These are phyloP conservation scores for Cryptococcus sp. DNA, from an alignment of 1,284 basidiomycete species.

Conservation along the genomic window DNA sequence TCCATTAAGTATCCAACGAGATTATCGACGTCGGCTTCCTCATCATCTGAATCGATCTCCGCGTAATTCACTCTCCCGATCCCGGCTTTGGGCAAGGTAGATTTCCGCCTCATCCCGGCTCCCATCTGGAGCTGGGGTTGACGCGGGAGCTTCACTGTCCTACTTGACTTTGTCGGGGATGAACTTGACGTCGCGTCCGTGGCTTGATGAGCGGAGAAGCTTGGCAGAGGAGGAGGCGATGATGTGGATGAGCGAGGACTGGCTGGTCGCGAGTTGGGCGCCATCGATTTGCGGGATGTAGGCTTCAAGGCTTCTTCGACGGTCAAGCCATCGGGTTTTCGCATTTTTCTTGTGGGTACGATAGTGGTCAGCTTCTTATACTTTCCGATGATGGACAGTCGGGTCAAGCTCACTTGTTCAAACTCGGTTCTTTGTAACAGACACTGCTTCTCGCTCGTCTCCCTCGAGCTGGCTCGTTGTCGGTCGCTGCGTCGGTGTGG, in stretches of 20 bases:
- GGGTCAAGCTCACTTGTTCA: constrained; percentile 77
- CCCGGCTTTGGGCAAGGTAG: constrained; percentile 13
- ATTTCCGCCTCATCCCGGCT: constrained; percentile 16
- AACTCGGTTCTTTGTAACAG: constrained; percentile 84
- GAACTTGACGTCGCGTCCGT: neutral
- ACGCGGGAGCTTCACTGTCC: neutral
- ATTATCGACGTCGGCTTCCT: constrained; percentile 17
- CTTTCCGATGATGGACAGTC: constrained; percentile 4
- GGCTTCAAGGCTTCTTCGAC: constrained; percentile 24
- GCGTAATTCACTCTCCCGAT: neutral
- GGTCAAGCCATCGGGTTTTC: constrained; percentile 66
- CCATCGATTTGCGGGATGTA: constrained; percentile 12
- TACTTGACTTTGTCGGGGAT: neutral
- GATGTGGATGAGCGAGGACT: neutral
- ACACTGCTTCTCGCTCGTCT: constrained; percentile 69
- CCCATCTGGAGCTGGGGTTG: constrained; percentile 2
- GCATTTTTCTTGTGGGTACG: constrained; percentile 70
- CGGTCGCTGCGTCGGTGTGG: too few relatives aligned
- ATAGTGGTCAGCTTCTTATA: constrained; percentile 1
- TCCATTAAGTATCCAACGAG: constrained; percentile 2
- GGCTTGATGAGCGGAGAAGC: neutral
- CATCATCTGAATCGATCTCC: constrained; percentile 5
- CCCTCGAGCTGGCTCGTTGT: constrained; percentile 56
- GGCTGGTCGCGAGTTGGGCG: constrained; percentile 4
- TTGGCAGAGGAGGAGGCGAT: constrained; percentile 6